Percentiles rank a stretch among this genome's conserved stretches.
These are phyloP conservation scores for Tricholoma sp. DNA, from an alignment of 768 basidiomycete species.

Conservation along the genomic window DNA sequence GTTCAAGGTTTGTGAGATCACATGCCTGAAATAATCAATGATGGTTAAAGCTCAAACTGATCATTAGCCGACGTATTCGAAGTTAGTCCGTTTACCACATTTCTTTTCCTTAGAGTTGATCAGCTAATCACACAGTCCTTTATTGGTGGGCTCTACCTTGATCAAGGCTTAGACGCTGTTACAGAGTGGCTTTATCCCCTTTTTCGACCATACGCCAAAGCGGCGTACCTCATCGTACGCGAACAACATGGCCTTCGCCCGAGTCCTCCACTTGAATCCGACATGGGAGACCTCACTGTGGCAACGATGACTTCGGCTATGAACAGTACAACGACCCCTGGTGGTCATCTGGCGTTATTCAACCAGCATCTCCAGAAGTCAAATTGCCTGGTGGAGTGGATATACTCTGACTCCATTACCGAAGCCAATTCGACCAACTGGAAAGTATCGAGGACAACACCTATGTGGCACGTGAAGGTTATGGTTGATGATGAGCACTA, in stretches of 20 bases:
- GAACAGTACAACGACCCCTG: constrained; percentile 14
- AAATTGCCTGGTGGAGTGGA: constrained; percentile 62
- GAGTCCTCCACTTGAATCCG: constrained; percentile 15
- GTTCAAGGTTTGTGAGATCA: constrained; percentile 54
- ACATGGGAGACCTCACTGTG: constrained; percentile 3
- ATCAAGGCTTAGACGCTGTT: constrained; percentile 57
- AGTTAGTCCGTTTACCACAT: constrained; percentile 31
- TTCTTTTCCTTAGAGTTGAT: neutral
- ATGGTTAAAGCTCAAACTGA: constrained; percentile 2
- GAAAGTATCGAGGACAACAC: constrained; percentile 55
- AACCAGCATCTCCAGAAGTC: constrained; percentile 69
- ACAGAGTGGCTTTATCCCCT: constrained; percentile 57
- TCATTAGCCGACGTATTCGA: constrained; percentile 72
- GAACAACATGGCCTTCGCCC: constrained; percentile 55
- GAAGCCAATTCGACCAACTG: constrained; percentile 15
- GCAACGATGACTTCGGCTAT: constrained; percentile 14
- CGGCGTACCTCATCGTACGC: constrained; percentile 62
- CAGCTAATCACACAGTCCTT: constrained; percentile 47
- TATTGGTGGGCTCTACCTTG: constrained; percentile 72
- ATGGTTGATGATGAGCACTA: constrained; percentile 54
- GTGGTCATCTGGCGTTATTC: constrained; percentile 73
- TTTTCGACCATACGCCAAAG: constrained; percentile 55
- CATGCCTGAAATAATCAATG: constrained; percentile 2
- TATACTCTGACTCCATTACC: constrained; percentile 40
- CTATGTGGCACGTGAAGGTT: constrained; percentile 69